Conservation (phyloP, 306 rosid genomes). For the Medicago arabica region DNA sequence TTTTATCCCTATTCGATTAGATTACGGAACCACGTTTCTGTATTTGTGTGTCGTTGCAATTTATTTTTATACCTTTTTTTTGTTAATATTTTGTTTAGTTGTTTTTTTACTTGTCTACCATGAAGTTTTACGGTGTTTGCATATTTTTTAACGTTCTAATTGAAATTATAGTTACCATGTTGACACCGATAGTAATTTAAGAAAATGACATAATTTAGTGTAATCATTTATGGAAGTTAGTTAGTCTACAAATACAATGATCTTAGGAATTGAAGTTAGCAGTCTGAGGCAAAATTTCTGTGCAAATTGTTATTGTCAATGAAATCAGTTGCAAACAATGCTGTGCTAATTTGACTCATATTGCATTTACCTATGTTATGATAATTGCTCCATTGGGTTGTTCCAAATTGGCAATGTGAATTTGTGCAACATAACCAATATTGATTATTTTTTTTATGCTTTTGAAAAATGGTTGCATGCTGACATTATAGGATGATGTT, state of each 20-base stretch:
- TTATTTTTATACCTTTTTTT: too few species aligned
- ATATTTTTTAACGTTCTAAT: background rate
- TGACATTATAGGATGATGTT: slow-evolving; percentile 30
- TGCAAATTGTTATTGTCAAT: background rate
- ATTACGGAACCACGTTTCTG: background rate
- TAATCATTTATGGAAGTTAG: background rate
- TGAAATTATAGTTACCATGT: too few species aligned
- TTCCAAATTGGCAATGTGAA: background rate
- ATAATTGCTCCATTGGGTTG: background rate
- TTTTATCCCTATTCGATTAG: slow-evolving; percentile 20
- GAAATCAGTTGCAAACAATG: background rate
- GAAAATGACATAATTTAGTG: too few species aligned
- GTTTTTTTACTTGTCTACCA: too few species aligned
- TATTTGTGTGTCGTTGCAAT: background rate
- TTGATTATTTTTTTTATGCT: slow-evolving; percentile 31
- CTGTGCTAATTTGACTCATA: background rate
- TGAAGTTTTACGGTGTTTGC: background rate
- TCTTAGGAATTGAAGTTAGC: slow-evolving; percentile 5
- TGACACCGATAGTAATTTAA: too few species aligned
- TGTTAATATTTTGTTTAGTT: background rate
- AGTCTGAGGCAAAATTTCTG: background rate
- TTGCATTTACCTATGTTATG: slow-evolving; percentile 4
- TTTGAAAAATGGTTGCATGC: slow-evolving; percentile 26
- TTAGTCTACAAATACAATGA: slow-evolving; percentile 23
- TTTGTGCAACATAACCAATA: background rate